Base-by-base conservation (phyloP, 768 basidiomycete genomes). In the Coprinopsis marcescibilis region DNA sequence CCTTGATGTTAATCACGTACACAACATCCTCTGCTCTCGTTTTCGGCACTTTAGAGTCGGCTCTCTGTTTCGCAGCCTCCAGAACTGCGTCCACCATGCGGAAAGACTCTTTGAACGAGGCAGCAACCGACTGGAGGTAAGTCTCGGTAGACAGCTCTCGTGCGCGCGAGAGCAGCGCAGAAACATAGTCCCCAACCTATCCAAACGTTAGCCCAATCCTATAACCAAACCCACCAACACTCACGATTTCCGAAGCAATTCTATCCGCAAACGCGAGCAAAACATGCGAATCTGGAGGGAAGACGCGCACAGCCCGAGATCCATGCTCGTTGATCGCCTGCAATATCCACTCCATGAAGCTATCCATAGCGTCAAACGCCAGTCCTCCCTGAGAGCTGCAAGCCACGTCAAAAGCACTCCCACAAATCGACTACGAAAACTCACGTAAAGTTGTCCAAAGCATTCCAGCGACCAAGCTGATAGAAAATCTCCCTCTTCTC, bases 401-500 rank as follows among this genome's bases (percentile, higher is more conserved):
- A 47, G 40, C 21, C 33, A 56, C 21, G n/a, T 45, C 24, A 26
- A 36, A 51, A 26, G 6, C 20, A 45, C n/a, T 10, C n/a, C 24
- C 3, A 45, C 19, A 12, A 46, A 29, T 45, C 38, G 48, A 2
- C 27, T 15, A n/a, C 44, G n/a, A 20, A 33, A 26, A 69, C 81
- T 58, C 63, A 83, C 81, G 81, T 83, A 59, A 87, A 78, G 65
- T 98, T 99, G 50, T 85, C 81, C 45, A 86, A 60, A 0, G 93
- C 78, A 52, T 86, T 76, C 85, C 89, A 93, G 39, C 76, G 73
- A 5, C 77, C 80, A 48, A 80, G 78, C 52, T 92, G 85, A 63
- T 95, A 97, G 56, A 98, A 92, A 17, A 97, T 82, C 62, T 95
- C 93, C 36, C 87, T 71, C 69, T 95, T 94, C 66, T 99, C 94